phyloP scores from a whole-genome alignment of 495 filamentous ascomycete species.

The Viridothelium virens region DNA sequence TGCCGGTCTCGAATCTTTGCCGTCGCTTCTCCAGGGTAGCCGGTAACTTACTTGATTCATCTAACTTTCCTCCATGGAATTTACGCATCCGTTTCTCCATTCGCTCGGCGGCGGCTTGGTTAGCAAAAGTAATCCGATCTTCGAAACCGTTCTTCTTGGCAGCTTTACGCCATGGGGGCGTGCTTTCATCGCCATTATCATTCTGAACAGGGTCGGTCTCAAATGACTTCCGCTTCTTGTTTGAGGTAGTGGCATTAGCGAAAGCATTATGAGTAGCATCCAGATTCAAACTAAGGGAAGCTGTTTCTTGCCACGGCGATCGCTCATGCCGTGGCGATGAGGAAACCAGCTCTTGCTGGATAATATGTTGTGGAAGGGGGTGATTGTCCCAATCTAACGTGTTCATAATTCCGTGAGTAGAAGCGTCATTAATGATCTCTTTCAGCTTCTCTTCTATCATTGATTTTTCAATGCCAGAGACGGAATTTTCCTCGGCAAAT shows the following conservation, averaged over 20 bases:
- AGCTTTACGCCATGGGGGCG: conserved; percentile 62
- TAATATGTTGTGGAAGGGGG: conserved; percentile 80
- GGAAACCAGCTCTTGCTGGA: conserved; percentile 53
- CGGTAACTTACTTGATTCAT: conserved; percentile 74
- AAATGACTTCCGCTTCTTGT: conserved; percentile 77
- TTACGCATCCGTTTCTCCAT: conserved; percentile 53
- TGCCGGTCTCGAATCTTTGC: conserved; percentile 63
- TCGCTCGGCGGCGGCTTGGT: conserved; percentile 27
- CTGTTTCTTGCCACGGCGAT: not conserved
- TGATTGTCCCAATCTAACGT: conserved; percentile 72
- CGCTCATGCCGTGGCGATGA: not conserved
- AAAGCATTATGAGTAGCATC: not conserved
- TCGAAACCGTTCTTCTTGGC: conserved; percentile 54
- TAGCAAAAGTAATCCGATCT: conserved; percentile 61
- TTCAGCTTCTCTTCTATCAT: conserved; percentile 84
- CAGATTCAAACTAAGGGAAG: not conserved
- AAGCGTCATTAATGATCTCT: conserved; percentile 71
- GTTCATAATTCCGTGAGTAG: conserved; percentile 58
- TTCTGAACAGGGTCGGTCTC: conserved; percentile 37
- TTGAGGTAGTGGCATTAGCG: conserved; percentile 16
- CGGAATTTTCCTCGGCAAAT: conserved; percentile 63
- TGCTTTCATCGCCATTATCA: conserved; percentile 12
- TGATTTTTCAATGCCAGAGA: conserved; percentile 52
- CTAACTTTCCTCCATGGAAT: conserved; percentile 31
- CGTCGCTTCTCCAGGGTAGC: conserved; percentile 80